Conservation (phyloP, 257 asterid genomes). For the Echium plantagineum region DNA sequence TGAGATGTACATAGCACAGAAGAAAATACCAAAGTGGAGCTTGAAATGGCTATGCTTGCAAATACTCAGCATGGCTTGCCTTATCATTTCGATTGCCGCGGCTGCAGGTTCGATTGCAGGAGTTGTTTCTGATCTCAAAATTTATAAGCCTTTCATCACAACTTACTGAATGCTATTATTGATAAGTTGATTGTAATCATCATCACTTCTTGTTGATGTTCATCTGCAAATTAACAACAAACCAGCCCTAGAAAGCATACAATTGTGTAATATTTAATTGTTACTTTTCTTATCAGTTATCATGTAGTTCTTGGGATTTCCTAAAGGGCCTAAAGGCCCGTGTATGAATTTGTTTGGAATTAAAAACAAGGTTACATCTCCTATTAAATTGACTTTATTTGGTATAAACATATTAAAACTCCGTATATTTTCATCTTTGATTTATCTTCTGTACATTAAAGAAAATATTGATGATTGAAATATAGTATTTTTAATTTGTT, state of each 20-base stretch:
- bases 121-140: constrained; percentile 14
- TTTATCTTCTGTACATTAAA: too few relatives aligned
- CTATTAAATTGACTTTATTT: too few relatives aligned
- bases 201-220: neutral
- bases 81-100: constrained; percentile 19
- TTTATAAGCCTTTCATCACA: constrained; percentile 16
- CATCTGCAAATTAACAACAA: neutral
- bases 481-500: too few relatives aligned
- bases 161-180: neutral
- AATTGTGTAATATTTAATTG: too few relatives aligned
- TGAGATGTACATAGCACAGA: constrained; percentile 25
- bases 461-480: too few relatives aligned
- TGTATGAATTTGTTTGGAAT: neutral
- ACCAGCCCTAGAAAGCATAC: neutral
- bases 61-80: constrained; percentile 16
- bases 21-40: constrained; percentile 19
- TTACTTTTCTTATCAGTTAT: too few relatives aligned
- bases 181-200: neutral
- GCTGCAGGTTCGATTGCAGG: constrained; percentile 27
- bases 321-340: neutral
- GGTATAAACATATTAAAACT: too few relatives aligned
- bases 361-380: too few relatives aligned
- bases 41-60: constrained; percentile 17
- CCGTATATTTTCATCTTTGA: too few relatives aligned
- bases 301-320: neutral